Evolutionary conservation across 805 yeast species (phyloP), one percentile per base, ranked within the genome.

Genomic region (Candida chilensis): DNA sequence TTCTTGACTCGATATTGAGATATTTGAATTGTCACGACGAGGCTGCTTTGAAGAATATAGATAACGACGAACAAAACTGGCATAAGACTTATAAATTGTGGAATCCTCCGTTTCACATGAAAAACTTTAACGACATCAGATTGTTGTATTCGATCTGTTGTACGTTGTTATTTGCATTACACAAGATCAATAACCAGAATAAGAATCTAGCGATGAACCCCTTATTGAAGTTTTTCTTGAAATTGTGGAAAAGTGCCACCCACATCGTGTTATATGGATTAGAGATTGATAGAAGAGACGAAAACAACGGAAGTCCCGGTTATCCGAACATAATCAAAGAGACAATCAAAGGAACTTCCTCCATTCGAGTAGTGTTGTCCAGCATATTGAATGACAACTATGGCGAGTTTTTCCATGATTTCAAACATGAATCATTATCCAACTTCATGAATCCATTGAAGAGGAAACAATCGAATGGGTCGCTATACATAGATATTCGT

Each of bases 391-490:
- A 78, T 42, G 67, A 64, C 27, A 61, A 68, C 32, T 49, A 60
- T 14, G 54, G 48, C 0, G 41, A 41, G 13, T 47, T 71, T 31
- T 42, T 43, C 13, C 79, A 75, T 41, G 92, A 81, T 45, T 54
- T 77, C 16, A 54, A 63, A 31, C 76, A 73, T 40, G 75, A 74
- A 40, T 63, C 83, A 7, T 56, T 80, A 16, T 48, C 68, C 21
- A 64, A 74, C 32, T 80, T 76, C 44, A 63, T 74, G 61, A 74
- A 78, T 14, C 87, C 88, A 2, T 67, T 74, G 52, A 82, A 78
- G 1, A 57, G 88, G 36, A 67, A 71, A 32, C 49, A 64, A 14
- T 73, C 77, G 14, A 66, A 67, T 30, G 88, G 90, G 3, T 64
- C 80, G 0, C 46, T 79, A 18, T 60, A 54, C 42, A 64, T 72